These are phyloP conservation scores for Intubia oerlemansii DNA, from an alignment of 2,329 filamentous ascomycete species.

Conservation along the genomic window DNA sequence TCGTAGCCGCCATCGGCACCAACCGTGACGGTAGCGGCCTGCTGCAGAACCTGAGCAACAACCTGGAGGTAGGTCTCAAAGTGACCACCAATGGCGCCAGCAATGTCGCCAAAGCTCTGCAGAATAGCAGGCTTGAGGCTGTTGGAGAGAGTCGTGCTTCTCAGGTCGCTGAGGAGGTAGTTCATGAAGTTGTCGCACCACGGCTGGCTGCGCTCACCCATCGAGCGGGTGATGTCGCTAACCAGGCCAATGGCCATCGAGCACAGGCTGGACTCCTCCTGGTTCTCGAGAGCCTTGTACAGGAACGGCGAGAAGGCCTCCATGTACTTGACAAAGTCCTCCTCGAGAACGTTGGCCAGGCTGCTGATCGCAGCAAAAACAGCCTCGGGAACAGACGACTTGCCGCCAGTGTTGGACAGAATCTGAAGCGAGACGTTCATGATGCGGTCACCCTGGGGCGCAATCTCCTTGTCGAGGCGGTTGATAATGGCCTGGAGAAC, in stretches of 20 bases:
- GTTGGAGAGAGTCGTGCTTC: conserved; percentile 74
- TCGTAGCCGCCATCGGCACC: conserved; percentile 69
- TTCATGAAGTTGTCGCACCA: conserved; percentile 99
- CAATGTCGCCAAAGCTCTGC: conserved; percentile 95
- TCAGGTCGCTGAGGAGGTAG: conserved; percentile 73
- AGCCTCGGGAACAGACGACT: conserved; percentile 86
- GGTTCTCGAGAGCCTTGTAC: conserved; percentile 84
- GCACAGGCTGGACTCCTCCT: conserved; percentile 85
- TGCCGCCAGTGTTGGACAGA: conserved; percentile 52
- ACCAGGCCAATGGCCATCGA: conserved; percentile 95
- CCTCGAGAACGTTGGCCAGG: conserved; percentile 78
- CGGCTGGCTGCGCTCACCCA: conserved; percentile 77
- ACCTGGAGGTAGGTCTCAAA: conserved; percentile 89
- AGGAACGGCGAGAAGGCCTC: conserved; percentile 81
- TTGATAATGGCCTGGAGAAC: conserved; percentile 83
- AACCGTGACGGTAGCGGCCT: conserved; percentile 67
- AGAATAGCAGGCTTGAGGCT: conserved; percentile 97
- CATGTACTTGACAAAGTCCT: conserved; percentile 95
- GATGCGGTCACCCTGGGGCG: conserved; percentile 76
- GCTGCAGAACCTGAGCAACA: conserved; percentile 83
- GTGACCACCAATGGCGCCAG: conserved; percentile 72
- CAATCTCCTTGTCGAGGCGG: conserved; percentile 77
- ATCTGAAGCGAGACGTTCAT: conserved; percentile 79
- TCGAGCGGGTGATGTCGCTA: conserved; percentile 82
- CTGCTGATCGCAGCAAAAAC: conserved; percentile 82